These are phyloP conservation scores for Fomitopsis palustris DNA, from an alignment of 1,284 basidiomycete genomes.

Conservation along the genomic window DNA sequence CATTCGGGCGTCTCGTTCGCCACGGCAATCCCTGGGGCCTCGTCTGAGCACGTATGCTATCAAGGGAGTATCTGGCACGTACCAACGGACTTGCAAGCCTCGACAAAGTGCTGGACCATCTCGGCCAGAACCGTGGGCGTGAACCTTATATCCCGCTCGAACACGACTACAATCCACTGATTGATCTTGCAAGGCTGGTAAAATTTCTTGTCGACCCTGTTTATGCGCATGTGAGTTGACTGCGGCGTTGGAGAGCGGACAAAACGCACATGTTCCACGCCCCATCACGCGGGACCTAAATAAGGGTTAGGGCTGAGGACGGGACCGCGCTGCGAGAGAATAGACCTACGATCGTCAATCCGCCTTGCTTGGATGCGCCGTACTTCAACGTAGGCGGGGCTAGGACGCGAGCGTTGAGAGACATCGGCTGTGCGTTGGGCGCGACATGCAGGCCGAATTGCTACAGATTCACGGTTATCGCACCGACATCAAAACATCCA, in stretches of 20 bases:
- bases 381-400: slow-evolving; percentile 61
- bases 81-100: slow-evolving; percentile 54
- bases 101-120: slow-evolving; percentile 47
- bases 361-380: slow-evolving; percentile 45
- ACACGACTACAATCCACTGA: slow-evolving; percentile 62
- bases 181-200: slow-evolving; percentile 46
- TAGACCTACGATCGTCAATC: slow-evolving; percentile 44
- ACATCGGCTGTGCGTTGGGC: slow-evolving; percentile 42
- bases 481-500: background rate
- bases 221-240: slow-evolving; percentile 9
- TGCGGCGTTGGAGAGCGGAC: background rate
- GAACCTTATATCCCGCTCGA: slow-evolving; percentile 56
- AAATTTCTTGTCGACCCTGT: slow-evolving; percentile 65
- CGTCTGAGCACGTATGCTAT: background rate
- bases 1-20: slow-evolving; percentile 39
- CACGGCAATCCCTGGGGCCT: slow-evolving; percentile 47
- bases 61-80: slow-evolving; percentile 22
- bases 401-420: slow-evolving; percentile 57
- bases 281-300: slow-evolving; percentile 56
- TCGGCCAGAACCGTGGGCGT: slow-evolving; percentile 38
- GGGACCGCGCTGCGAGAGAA: background rate
- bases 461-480: background rate
- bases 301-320: background rate
- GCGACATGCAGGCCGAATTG: slow-evolving; percentile 64
- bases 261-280: slow-evolving; percentile 64